phyloP scores from a whole-genome alignment of 176 grass and related monocot species.

The Triticum dicoccoides region DNA sequence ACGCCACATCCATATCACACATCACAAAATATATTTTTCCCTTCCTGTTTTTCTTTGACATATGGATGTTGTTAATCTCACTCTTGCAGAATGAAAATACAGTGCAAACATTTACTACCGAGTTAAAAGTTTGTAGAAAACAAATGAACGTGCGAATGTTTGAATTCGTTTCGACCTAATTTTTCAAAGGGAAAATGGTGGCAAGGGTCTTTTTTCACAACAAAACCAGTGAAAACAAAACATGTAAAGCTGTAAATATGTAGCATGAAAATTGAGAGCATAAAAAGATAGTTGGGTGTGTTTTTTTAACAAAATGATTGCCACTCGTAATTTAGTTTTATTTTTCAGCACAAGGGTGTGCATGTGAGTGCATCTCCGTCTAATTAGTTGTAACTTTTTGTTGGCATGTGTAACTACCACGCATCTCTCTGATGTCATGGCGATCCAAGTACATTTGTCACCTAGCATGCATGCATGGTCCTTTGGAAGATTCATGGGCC shows the following conservation, averaged over 20 bases:
- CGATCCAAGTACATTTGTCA: conserved; percentile 32
- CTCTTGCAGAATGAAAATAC: not conserved
- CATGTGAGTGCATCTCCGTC: not conserved
- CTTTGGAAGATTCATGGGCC: conserved; percentile 56
- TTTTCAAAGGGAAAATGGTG: not conserved
- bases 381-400: conserved; percentile 39
- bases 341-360: not conserved
- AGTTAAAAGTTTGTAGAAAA: not conserved
- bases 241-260: not conserved
- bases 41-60: not conserved
- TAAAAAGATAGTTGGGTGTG: not conserved
- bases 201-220: not conserved
- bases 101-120: not conserved
- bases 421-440: conserved; percentile 9
- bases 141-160: not conserved
- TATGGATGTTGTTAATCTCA: no score
- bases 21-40: not conserved
- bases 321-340: not conserved
- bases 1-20: not conserved
- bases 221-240: not conserved
- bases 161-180: not conserved
- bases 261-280: not conserved
- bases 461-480: conserved; percentile 39
- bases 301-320: not conserved
- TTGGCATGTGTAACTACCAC: conserved; percentile 48